These are phyloP conservation scores for Scenedesmus sp. DNA, from an alignment of 163 green algal genomes.

Conservation along the genomic window DNA sequence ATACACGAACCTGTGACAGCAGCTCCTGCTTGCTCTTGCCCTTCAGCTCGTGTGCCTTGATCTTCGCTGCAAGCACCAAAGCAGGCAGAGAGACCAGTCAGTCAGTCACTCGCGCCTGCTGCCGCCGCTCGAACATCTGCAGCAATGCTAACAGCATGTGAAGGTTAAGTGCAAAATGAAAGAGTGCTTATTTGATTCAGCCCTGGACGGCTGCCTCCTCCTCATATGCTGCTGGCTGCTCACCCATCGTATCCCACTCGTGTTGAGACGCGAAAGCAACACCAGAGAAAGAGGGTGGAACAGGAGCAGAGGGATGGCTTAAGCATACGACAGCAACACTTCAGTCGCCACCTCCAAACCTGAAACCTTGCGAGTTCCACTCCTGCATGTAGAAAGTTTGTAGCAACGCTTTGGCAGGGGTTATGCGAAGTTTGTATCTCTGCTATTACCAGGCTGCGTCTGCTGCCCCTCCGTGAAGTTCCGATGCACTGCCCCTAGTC, in stretches of 20 bases:
- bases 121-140: background rate
- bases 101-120: slow-evolving; percentile 13
- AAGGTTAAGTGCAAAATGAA: background rate
- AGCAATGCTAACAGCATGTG: background rate
- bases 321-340: slow-evolving; percentile 15
- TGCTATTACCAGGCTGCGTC: background rate
- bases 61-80: slow-evolving; percentile 75
- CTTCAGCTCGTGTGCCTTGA: slow-evolving; percentile 96
- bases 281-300: slow-evolving; percentile 12
- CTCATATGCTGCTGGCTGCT: slow-evolving; percentile 8
- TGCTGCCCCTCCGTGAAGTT: background rate
- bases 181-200: background rate
- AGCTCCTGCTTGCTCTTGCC: slow-evolving; percentile 96
- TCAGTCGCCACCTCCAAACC: slow-evolving; percentile 12
- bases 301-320: background rate
- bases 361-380: background rate
- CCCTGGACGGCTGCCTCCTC: background rate
- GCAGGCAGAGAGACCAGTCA: background rate
- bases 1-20: slow-evolving; percentile 78
- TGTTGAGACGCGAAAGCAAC: slow-evolving; percentile 5
- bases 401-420: no score
- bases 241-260: slow-evolving; percentile 32
- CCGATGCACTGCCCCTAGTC: background rate
- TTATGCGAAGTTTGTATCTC: background rate
- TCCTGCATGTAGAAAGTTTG: background rate